Percentiles rank a stretch among this genome's conserved stretches.
Evolutionary conservation across 176 grass and related monocot genomes (phyloP).

Genomic region (Oryza glumipatula): DNA sequence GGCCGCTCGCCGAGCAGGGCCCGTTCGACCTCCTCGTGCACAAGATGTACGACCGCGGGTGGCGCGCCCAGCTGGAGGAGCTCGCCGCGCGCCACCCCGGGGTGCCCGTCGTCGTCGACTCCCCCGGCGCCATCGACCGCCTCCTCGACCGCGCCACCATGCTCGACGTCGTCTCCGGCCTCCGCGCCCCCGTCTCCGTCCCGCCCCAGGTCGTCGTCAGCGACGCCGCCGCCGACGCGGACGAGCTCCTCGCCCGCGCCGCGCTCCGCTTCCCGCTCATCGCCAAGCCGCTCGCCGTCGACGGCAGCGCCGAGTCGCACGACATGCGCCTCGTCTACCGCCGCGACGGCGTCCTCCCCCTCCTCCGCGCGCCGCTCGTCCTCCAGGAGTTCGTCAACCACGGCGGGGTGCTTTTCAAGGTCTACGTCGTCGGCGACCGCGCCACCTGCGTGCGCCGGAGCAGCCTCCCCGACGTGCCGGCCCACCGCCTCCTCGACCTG

Average conservation of each 20-base stretch:
- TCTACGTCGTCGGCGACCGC: constrained; percentile 64
- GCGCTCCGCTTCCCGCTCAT: constrained; percentile 75
- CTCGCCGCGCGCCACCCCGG: constrained; percentile 52
- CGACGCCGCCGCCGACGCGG: constrained; percentile 37
- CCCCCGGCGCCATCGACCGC: constrained; percentile 64
- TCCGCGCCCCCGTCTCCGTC: constrained; percentile 27
- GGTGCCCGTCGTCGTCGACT: constrained; percentile 64
- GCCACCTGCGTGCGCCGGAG: constrained; percentile 65
- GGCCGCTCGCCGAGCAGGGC: constrained; percentile 60
- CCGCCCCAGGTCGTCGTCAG: constrained; percentile 51
- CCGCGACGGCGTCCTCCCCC: constrained; percentile 31
- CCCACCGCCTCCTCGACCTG: constrained; percentile 40
- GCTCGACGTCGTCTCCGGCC: constrained; percentile 62
- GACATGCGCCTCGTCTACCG: constrained; percentile 68
- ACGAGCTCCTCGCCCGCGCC: not conserved
- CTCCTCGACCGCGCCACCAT: constrained; percentile 82
- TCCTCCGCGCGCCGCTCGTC: constrained; percentile 59
- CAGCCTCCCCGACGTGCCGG: constrained; percentile 75
- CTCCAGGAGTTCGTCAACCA: constrained; percentile 90
- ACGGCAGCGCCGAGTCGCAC: constrained; percentile 71
- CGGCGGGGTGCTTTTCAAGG: constrained; percentile 81
- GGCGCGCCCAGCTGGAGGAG: constrained; percentile 63
- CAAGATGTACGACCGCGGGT: constrained; percentile 54
- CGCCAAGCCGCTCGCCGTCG: constrained; percentile 67
- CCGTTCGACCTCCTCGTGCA: constrained; percentile 71